phyloP scores from a whole-genome alignment of 257 asterid genomes.

The Ligustrum vulgare region DNA sequence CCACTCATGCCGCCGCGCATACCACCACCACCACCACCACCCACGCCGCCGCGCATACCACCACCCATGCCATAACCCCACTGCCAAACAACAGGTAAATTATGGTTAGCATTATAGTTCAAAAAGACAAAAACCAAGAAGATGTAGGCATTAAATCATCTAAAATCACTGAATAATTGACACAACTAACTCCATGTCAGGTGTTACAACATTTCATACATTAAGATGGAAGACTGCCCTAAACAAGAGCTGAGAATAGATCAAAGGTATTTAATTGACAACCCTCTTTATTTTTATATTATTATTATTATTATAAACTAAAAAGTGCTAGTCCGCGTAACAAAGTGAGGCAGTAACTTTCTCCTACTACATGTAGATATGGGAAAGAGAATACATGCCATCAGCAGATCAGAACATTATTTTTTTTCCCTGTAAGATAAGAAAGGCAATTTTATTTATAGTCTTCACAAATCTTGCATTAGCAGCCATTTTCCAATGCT shows the following conservation, averaged over 20 bases:
- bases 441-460: neutral
- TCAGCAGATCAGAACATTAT: neutral
- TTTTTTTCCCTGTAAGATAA: neutral
- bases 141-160: neutral
- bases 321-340: neutral
- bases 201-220: neutral
- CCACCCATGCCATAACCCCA: slow-evolving; percentile 93
- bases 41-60: slow-evolving; percentile 40
- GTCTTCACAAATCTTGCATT: neutral
- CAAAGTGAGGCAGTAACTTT: neutral
- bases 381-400: neutral
- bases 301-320: too few relatives aligned
- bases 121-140: neutral
- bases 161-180: neutral
- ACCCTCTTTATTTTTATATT: too few relatives aligned
- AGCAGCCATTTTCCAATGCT: neutral
- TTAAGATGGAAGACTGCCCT: neutral
- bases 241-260: neutral
- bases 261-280: neutral
- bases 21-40: slow-evolving; percentile 5
- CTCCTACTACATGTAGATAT: neutral
- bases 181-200: neutral
- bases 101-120: slow-evolving; percentile 4
- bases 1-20: slow-evolving; percentile 14
- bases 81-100: slow-evolving; percentile 40